Evolutionary conservation across 1,139 yeast genomes (phyloP), one percentile per base, ranked within the genome.

Genomic region (Sugiyamaella castrensis): DNA sequence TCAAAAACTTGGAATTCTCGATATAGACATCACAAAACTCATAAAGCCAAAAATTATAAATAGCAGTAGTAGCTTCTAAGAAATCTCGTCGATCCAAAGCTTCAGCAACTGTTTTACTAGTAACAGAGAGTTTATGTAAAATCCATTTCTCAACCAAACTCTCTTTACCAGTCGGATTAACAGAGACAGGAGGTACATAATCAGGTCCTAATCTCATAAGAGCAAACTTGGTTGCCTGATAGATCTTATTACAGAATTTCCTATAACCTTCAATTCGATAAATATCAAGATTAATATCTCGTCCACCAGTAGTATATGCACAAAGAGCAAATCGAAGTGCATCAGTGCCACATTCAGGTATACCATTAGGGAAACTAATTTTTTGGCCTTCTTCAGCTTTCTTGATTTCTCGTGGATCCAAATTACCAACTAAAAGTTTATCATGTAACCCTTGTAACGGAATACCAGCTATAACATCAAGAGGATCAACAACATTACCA

Each of bases 341-440:
- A 71, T 92, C 98, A 47, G 98, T 91, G 76, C 98, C 98, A 79
- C 98, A 92, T 74, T 92, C 96, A 51, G 98, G 98, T 61, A 92
- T 91, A 74, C 98, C 98, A 61, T 83, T 84, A 57, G 98, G 98
- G 77, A 89, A 92, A 15, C 96, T 84, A 60, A 81, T 75, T 65
- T 79, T 82, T 74, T 92, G 98, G 54, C 98, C 98, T 41, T 79
- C 82, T 63, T 80, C 81, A 36, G 98, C 98, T 71, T 80, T 87
- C 67, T 79, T 84, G 64, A 92, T 75, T 71, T 92, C 98, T 57
- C 81, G 79, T 57, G 95, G 88, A 65, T 88, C 98, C 64, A 92
- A 77, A 74, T 92, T 92, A 72, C 98, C 98, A 39, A 66, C 66
- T 56, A 70, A 68, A 61, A 92, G 77, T 71, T 89, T 85, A 56